A percentile compares a stretch with the other conserved stretches of the same genome.
Conservation (phyloP, 495 filamentous ascomycete genomes). For the Neurospora discreta region DNA sequence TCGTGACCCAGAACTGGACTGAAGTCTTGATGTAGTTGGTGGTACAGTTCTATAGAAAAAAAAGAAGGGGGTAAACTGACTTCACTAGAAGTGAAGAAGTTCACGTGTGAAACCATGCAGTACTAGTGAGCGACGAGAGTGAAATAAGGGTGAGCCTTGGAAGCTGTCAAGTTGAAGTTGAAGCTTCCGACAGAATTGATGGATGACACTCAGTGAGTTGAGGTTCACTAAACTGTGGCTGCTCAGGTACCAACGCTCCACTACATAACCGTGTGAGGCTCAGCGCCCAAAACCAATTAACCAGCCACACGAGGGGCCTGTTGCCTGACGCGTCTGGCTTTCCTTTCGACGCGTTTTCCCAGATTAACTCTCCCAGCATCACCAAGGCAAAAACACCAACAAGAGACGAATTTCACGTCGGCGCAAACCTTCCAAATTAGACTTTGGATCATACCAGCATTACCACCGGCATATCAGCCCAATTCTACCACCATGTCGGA, state of each 20-base stretch:
- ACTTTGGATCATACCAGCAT: background rate
- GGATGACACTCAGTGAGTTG: background rate
- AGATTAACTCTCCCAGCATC: background rate
- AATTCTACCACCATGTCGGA: constrained; percentile 59
- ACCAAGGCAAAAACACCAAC: background rate
- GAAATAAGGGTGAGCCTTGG: background rate
- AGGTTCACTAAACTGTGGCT: background rate
- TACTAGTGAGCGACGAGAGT: background rate
- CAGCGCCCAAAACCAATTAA: background rate
- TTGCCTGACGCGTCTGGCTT: background rate
- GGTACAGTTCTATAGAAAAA: background rate
- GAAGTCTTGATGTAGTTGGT: background rate
- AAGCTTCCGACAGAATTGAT: too few species aligned
- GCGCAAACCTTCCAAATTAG: background rate
- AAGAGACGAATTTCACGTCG: background rate
- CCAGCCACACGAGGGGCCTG: background rate
- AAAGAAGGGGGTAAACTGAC: background rate
- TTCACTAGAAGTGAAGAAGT: background rate
- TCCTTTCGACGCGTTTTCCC: background rate
- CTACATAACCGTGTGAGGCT: background rate
- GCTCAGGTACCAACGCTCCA: background rate
- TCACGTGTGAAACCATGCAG: background rate
- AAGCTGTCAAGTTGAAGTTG: background rate
- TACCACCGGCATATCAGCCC: background rate
- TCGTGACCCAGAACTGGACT: background rate